Percentiles rank a stretch among this genome's conserved stretches.
Conservation (phyloP, 352 stramenopile genomes). For the Thalassiosira livingstoniorum region DNA sequence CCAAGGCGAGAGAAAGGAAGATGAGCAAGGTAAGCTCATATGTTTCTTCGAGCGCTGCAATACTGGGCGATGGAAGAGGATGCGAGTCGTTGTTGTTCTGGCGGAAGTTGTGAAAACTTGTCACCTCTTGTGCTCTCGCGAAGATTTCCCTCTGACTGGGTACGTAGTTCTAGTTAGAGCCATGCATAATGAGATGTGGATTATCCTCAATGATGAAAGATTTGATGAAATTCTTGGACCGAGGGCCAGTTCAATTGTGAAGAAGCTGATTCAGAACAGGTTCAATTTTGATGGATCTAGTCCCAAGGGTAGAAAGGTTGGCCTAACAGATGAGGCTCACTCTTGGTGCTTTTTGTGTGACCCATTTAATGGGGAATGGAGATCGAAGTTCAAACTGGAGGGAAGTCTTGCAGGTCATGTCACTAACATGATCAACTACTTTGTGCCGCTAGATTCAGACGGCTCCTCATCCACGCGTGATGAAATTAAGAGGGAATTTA, state of each 20-base stretch:
- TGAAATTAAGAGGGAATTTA: too few relatives aligned
- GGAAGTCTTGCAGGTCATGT: neutral
- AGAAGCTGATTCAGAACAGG: neutral
- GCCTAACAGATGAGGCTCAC: constrained; percentile 11
- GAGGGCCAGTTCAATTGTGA: neutral
- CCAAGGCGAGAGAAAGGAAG: neutral
- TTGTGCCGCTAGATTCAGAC: too few relatives aligned
- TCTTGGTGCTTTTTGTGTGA: neutral
- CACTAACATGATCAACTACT: neutral
- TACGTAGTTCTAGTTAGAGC: constrained; percentile 9
- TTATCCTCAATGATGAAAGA: neutral
- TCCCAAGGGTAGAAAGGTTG: constrained; percentile 10
- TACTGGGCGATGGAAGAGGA: neutral
- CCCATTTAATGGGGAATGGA: neutral
- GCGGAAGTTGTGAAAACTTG: neutral
- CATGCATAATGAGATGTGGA: constrained; percentile 10
- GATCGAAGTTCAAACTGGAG: neutral
- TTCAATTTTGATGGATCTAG: constrained; percentile 24
- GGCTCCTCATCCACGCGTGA: too few relatives aligned
- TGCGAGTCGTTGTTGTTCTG: neutral
- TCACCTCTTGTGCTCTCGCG: neutral
- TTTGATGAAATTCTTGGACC: neutral
- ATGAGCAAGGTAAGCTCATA: neutral
- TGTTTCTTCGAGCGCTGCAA: neutral
- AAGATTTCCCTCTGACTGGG: neutral